Conservation (phyloP, 192 early-diverging fungal species). For the Chytriomyces confervae region DNA sequence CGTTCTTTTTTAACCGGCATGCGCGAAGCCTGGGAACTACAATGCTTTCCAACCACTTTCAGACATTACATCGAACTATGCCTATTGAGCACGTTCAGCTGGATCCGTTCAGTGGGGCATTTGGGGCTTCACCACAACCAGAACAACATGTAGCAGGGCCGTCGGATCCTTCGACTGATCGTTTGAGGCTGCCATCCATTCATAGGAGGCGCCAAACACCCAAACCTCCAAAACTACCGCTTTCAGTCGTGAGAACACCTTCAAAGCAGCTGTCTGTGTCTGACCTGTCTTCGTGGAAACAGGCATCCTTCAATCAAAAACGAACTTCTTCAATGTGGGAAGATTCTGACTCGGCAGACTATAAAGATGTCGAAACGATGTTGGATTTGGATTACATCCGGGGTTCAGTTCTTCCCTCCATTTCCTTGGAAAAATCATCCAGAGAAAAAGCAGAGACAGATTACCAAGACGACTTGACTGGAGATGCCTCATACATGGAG, state of each 20-base stretch:
- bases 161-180: background rate
- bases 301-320: slow-evolving; percentile 8
- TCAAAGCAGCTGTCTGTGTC: background rate
- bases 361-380: background rate
- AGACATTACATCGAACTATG: slow-evolving; percentile 50
- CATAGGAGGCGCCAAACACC: background rate
- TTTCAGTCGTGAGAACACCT: background rate
- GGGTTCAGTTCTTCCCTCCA: background rate
- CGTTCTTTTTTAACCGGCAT: slow-evolving; percentile 10
- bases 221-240: slow-evolving; percentile 1
- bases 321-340: background rate
- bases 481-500: background rate
- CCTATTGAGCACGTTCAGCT: slow-evolving; percentile 48
- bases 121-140: background rate
- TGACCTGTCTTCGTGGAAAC: slow-evolving; percentile 1
- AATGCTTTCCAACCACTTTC: slow-evolving; percentile 44
- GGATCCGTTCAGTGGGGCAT: slow-evolving; percentile 38
- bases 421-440: background rate
- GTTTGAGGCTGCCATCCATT: background rate
- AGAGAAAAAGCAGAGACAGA: background rate
- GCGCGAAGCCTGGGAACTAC: slow-evolving; percentile 26
- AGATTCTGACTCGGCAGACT: background rate
- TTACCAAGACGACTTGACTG: slow-evolving; percentile 3
- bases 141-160: background rate
- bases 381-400: slow-evolving; percentile 27